Conservation (phyloP, 1,284 basidiomycete genomes). For the Athelia sp. region DNA sequence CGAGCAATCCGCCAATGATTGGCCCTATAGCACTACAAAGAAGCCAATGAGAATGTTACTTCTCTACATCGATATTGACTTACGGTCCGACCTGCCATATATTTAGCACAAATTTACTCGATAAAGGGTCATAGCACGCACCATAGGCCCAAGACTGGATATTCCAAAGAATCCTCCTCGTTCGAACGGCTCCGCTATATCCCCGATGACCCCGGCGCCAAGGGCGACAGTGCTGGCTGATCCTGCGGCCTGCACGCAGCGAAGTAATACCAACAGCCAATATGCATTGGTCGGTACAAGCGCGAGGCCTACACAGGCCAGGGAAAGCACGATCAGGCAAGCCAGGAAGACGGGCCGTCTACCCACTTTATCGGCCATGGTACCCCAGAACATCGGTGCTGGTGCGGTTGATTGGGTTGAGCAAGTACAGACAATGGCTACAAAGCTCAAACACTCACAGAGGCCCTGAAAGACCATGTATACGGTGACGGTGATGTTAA, state of each 20-base stretch:
- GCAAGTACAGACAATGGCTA: conserved; percentile 3
- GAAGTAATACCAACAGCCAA: conserved; percentile 57
- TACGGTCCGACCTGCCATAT: conserved; percentile 40
- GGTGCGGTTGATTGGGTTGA: not conserved
- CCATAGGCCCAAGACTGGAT: conserved; percentile 39
- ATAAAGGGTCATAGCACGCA: conserved; percentile 10
- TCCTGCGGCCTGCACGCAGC: conserved; percentile 56
- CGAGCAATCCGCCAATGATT: conserved; percentile 54
- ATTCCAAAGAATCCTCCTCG: conserved; percentile 51
- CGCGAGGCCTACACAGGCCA: conserved; percentile 58
- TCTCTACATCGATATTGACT: conserved; percentile 12
- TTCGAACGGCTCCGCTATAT: conserved; percentile 48
- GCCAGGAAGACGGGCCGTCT: conserved; percentile 49
- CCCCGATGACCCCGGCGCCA: conserved; percentile 53
- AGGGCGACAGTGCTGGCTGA: conserved; percentile 57
- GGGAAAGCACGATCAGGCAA: conserved; percentile 45
- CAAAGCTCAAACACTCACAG: conserved; percentile 33
- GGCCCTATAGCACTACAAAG: conserved; percentile 27
- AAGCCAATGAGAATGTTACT: too few relatives aligned
- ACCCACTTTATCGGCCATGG: conserved; percentile 51
- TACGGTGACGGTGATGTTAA: conserved; percentile 75
- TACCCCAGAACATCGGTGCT: conserved; percentile 64
- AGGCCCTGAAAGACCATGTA: conserved; percentile 78
- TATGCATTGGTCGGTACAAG: conserved; percentile 53
- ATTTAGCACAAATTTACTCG: not conserved